Evolutionary conservation across 768 basidiomycete genomes (phyloP).

Genomic region (Amanita inopinata): DNA sequence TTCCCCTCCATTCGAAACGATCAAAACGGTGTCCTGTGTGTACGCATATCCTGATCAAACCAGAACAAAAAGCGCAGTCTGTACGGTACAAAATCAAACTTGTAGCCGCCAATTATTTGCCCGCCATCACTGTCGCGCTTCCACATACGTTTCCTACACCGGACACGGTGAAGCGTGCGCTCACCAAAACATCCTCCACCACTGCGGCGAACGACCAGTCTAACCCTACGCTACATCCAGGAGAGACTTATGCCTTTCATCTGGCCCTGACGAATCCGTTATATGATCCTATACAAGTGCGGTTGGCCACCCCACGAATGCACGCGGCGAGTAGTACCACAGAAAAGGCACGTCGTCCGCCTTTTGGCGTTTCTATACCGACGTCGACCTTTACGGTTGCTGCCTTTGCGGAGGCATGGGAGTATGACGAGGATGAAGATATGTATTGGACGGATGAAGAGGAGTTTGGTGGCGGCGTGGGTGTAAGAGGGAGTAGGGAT

Average conservation of each 20-base stretch:
- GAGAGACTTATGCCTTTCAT: constrained; percentile 80
- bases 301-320: constrained; percentile 70
- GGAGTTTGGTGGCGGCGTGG: constrained; percentile 45
- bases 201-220: constrained; percentile 30
- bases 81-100: constrained; percentile 96
- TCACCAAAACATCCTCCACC: constrained; percentile 30
- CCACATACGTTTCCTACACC: constrained; percentile 39
- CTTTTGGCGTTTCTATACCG: constrained; percentile 76
- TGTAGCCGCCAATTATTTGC: constrained; percentile 90
- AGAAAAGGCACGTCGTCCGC: constrained; percentile 56
- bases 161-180: constrained; percentile 32
- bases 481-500: constrained; percentile 28
- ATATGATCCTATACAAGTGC: constrained; percentile 90
- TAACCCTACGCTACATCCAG: constrained; percentile 50
- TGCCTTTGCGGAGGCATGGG: constrained; percentile 95
- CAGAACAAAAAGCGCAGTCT: constrained; percentile 93
- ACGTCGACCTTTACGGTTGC: constrained; percentile 71
- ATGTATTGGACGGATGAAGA: constrained; percentile 56
- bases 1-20: constrained; percentile 87
- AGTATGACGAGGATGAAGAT: constrained; percentile 94
- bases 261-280: constrained; percentile 90
- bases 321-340: constrained; percentile 22
- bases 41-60: constrained; percentile 95
- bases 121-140: constrained; percentile 66
- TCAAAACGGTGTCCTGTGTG: constrained; percentile 94